phyloP scores from a whole-genome alignment of 2,329 filamentous ascomycete species.

The Penicillium brevicompactum region DNA sequence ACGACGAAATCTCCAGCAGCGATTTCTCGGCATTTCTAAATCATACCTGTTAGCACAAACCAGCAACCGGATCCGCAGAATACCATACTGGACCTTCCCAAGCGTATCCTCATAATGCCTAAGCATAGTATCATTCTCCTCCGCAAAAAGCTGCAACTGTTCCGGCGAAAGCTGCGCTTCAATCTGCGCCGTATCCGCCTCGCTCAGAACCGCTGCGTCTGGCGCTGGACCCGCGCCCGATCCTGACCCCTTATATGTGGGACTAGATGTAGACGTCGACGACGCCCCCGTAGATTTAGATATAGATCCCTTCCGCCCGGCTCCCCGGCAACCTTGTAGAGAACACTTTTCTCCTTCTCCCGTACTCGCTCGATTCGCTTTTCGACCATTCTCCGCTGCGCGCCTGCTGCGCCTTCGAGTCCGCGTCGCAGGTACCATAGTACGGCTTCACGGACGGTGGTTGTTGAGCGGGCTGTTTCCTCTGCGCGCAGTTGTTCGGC shows the following conservation, averaged over 20 bases:
- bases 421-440: constrained; percentile 77
- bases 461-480: constrained; percentile 65
- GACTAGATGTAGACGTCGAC: background rate
- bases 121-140: constrained; percentile 90
- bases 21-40: constrained; percentile 82
- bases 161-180: constrained; percentile 72
- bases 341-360: constrained; percentile 84
- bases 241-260: background rate
- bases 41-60: constrained; percentile 2
- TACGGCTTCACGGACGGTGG: constrained; percentile 76
- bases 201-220: constrained; percentile 29
- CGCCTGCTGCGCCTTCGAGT: constrained; percentile 73
- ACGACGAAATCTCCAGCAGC: constrained; percentile 85
- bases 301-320: constrained; percentile 2
- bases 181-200: constrained; percentile 40
- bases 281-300: background rate
- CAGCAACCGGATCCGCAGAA: background rate
- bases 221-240: constrained; percentile 22
- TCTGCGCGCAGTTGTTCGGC: constrained; percentile 74
- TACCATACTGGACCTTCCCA: constrained; percentile 83
- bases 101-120: constrained; percentile 92
- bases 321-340: constrained; percentile 62
- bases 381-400: constrained; percentile 92
- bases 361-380: constrained; percentile 79
- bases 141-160: constrained; percentile 89